Conservation (phyloP, 305 asterid species). For the Caryopteris hybrid region DNA sequence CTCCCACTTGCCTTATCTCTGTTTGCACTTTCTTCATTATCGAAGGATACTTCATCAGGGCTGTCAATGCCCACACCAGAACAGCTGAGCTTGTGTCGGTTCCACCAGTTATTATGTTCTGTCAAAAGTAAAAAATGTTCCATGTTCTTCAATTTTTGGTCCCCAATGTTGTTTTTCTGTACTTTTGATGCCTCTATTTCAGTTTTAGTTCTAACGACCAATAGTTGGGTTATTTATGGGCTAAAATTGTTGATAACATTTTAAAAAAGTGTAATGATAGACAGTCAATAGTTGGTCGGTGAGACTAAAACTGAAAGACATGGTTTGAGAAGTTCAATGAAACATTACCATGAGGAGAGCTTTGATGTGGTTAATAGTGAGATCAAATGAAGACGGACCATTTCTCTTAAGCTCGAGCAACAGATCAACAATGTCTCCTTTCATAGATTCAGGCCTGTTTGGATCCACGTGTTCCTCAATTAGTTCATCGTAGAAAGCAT, state of each 20-base stretch:
- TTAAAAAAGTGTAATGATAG: not conserved
- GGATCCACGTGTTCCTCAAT: constrained; percentile 36
- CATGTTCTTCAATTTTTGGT: not conserved
- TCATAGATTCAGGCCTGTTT: constrained; percentile 22
- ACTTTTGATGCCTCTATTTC: too few relatives aligned
- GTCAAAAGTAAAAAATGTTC: not conserved
- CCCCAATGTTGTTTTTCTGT: not conserved
- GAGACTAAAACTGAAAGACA: too few relatives aligned
- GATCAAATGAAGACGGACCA: not conserved
- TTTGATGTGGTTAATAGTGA: constrained; percentile 33
- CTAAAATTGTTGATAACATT: too few relatives aligned
- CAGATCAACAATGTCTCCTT: constrained; percentile 26
- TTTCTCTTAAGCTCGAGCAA: not conserved
- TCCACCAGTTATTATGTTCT: constrained; percentile 7
- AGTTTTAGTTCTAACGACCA: too few relatives aligned
- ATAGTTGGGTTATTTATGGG: too few relatives aligned
- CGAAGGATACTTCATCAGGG: constrained; percentile 21
- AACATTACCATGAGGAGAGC: constrained; percentile 35
- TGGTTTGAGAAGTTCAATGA: not conserved
- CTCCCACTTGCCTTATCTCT: constrained; percentile 10
- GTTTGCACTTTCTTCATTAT: constrained; percentile 20
- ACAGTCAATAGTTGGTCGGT: too few relatives aligned
- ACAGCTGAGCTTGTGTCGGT: not conserved
- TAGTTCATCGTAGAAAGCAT: constrained; percentile 32
- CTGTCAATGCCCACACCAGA: constrained; percentile 22